Percentiles rank a stretch among this genome's conserved stretches.
phyloP scores from a whole-genome alignment of 2,329 filamentous ascomycete species.

The Monosporascus sp. region DNA sequence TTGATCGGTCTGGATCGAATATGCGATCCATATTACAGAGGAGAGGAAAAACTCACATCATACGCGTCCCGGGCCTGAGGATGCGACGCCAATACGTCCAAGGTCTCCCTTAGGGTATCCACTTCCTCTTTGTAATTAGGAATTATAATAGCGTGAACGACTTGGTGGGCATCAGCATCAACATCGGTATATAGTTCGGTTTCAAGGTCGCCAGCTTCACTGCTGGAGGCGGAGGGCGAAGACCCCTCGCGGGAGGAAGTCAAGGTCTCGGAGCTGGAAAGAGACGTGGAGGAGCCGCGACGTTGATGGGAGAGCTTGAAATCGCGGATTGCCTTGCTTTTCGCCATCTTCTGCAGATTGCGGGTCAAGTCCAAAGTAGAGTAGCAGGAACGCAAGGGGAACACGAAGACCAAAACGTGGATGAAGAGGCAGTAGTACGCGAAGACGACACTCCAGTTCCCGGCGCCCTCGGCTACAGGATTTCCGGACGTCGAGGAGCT shows the following conservation, averaged over 20 bases:
- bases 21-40: background rate
- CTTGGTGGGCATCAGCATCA: conserved; percentile 36
- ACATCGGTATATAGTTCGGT: conserved; percentile 40
- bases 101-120: conserved; percentile 61
- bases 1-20: background rate
- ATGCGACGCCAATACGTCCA: conserved; percentile 64
- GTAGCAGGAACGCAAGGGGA: conserved; percentile 58
- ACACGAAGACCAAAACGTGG: conserved; percentile 58
- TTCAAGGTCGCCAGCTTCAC: conserved; percentile 48
- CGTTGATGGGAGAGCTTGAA: conserved; percentile 43
- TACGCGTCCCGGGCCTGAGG: conserved; percentile 58
- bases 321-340: conserved; percentile 40
- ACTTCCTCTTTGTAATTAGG: conserved; percentile 72
- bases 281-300: conserved; percentile 48
- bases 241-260: conserved; percentile 38
- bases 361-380: conserved; percentile 54
- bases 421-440: conserved; percentile 62
- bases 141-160: conserved; percentile 63
- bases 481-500: conserved; percentile 29
- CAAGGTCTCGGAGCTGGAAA: conserved; percentile 52
- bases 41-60: conserved; percentile 51
- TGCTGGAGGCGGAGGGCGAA: conserved; percentile 37
- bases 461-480: conserved; percentile 34
- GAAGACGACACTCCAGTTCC: conserved; percentile 50
- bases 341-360: conserved; percentile 40